These are phyloP conservation scores for Cercospora nicotianae DNA, from an alignment of 2,329 filamentous ascomycete genomes.

Conservation along the genomic window DNA sequence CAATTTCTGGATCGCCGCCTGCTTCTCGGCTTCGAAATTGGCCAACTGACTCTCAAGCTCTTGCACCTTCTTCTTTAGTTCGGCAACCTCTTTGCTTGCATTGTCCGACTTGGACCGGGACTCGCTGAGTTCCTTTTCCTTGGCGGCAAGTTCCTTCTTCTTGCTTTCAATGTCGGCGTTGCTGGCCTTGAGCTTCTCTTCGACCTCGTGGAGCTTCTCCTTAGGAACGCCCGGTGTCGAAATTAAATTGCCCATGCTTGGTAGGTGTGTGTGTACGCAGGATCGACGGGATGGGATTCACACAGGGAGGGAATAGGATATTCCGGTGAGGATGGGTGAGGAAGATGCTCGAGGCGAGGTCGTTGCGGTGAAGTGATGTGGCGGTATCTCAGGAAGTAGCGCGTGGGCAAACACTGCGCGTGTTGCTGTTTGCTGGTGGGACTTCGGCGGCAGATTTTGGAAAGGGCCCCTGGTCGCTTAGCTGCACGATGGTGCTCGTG, in stretches of 20 bases:
- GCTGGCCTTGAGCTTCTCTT: conserved; percentile 25
- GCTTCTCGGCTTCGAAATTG: conserved; percentile 16
- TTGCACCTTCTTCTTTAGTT: conserved; percentile 18
- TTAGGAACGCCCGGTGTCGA: conserved; percentile 22
- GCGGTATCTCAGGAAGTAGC: conserved; percentile 6
- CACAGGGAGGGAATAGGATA: conserved; percentile 2
- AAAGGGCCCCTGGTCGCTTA: conserved; percentile 1
- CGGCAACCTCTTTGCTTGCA: conserved; percentile 16
- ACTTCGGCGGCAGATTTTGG: conserved; percentile 9
- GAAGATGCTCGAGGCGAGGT: background rate
- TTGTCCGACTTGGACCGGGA: conserved; percentile 16
- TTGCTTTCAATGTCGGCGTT: conserved; percentile 20
- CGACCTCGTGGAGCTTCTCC: conserved; percentile 26
- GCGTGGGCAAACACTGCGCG: conserved; percentile 6
- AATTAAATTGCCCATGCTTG: conserved; percentile 26
- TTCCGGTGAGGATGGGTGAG: background rate
- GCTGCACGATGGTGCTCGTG: background rate
- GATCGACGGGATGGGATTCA: background rate
- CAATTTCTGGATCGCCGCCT: conserved; percentile 16
- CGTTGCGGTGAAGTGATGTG: conserved; percentile 6
- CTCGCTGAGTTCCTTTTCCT: conserved; percentile 20
- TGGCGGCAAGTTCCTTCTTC: conserved; percentile 18
- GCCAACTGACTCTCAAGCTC: conserved; percentile 21
- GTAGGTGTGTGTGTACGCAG: conserved; percentile 2
- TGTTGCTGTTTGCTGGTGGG: conserved; percentile 11